Base-by-base conservation (phyloP, 495 filamentous ascomycete species). In the Chaetomium fimeti region DNA sequence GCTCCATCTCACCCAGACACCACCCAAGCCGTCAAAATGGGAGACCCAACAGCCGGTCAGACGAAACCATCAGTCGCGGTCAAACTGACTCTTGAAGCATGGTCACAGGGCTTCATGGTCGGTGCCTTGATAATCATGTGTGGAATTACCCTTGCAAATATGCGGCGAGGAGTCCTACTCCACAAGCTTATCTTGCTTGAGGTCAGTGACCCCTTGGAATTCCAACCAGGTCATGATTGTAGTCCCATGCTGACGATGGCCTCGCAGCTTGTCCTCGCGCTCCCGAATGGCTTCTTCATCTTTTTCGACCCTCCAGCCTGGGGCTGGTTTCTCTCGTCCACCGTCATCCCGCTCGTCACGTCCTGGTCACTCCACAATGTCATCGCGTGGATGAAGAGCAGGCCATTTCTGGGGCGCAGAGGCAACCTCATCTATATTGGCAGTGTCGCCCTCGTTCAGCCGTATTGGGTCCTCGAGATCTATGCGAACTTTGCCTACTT, bases 321-420 rank as follows among this genome's bases (percentile, higher is more conserved):
- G 36, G 55, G 55, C 38, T 45, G 55, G 55, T 58, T 58, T 28
- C 55, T 58, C 13, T 58, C 55, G 0, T 43, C 55, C 18, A 58
- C 55, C 22, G 55, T 58, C 55, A 40, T 58, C 7, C 55, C 38
- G 55, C 55, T 58, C 55, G 45, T 58, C 55, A 13, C 55, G 24
- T 58, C 55, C 22, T 58, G 55, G 55, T n/a, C 55, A 6, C 55
- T 58, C 38, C 55, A 58, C 38, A 58, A 58, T 43, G 36, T 58
- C 55, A 58, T 58, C 28, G 55, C 55, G 2, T 58, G 55, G 55
- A 58, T 58, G 55, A 58, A 58, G 55, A 58, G 55, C 55, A 58
- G 28, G 55, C 55, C 55, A 22, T 58, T 58, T 38, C 24, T 58
- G 12, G 55, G 55, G 3, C 55, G 38, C 22, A 38, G 55, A 45